Conservation (phyloP, 148 eudicot genomes). For the Oxyria digyna region DNA sequence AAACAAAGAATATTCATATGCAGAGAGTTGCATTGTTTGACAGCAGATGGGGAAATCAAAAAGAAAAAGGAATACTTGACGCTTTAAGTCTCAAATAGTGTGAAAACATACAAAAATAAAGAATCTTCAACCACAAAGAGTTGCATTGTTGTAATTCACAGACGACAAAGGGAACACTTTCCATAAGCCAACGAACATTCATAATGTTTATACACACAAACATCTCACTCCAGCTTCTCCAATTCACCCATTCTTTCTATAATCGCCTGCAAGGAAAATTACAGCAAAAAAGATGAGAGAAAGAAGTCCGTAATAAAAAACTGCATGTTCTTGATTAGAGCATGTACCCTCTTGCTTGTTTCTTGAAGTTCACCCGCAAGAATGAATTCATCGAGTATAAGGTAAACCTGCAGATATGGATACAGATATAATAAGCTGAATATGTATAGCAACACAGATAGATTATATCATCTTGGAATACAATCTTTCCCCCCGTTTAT, state of each 20-base stretch:
- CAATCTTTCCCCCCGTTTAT: background rate
- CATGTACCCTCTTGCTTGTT: constrained; percentile 66
- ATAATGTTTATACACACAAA: background rate
- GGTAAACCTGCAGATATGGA: constrained; percentile 36
- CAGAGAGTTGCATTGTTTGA: background rate
- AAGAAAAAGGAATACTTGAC: background rate
- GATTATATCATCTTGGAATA: too few species aligned
- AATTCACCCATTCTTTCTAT: constrained; percentile 79
- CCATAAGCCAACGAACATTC: background rate
- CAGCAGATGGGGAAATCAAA: background rate
- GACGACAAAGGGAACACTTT: background rate
- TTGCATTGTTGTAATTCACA: too few species aligned
- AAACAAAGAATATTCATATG: background rate
- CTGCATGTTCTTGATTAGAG: background rate
- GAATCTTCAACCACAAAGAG: too few species aligned
- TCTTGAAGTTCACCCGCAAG: constrained; percentile 91
- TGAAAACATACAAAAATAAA: too few species aligned
- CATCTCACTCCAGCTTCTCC: constrained; percentile 56
- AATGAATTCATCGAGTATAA: constrained; percentile 77
- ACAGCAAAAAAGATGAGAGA: background rate
- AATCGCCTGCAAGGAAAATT: constrained; percentile 38
- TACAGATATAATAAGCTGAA: too few species aligned
- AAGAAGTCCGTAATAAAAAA: background rate
- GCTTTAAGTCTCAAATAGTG: background rate
- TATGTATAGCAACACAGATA: background rate